Conservation (phyloP, 73 alveolate genomes). For the Blepharisma japonicum region DNA sequence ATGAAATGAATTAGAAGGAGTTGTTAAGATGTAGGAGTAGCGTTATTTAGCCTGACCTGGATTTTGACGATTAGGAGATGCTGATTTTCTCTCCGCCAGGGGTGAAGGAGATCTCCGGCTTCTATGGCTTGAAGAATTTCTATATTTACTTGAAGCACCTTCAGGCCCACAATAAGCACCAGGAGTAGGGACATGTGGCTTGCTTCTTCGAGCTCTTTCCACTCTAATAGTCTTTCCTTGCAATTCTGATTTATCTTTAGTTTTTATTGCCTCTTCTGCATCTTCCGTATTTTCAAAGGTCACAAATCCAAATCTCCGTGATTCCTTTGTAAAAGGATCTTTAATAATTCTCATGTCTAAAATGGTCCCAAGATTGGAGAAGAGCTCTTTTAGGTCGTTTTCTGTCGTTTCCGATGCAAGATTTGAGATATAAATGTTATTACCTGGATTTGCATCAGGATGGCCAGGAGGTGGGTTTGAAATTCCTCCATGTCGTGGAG, state of each 20-base stretch:
- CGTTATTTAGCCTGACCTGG: no score
- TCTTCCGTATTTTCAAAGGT: slow-evolving; percentile 22
- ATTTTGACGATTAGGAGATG: no score
- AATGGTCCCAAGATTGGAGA: slow-evolving; percentile 3
- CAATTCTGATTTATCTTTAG: background rate
- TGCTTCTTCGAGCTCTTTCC: slow-evolving; percentile 27
- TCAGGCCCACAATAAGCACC: slow-evolving; percentile 30
- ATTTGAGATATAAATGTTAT: slow-evolving; percentile 19
- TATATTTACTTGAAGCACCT: background rate
- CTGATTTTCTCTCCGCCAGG: no score
- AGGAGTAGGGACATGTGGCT: slow-evolving; percentile 30
- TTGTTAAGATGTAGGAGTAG: no score
- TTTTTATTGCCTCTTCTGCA: slow-evolving; percentile 19
- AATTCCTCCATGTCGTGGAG: slow-evolving; percentile 3
- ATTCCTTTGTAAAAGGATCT: slow-evolving; percentile 25
- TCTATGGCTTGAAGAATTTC: background rate
- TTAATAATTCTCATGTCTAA: background rate
- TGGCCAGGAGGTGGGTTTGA: slow-evolving; percentile 11
- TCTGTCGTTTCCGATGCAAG: slow-evolving; percentile 6
- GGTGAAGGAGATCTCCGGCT: background rate
- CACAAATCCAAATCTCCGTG: slow-evolving; percentile 31
- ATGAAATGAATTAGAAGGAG: no score
- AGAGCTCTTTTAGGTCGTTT: slow-evolving; percentile 3
- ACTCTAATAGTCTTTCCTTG: slow-evolving; percentile 9
- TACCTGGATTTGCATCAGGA: slow-evolving; percentile 21